Evolutionary conservation across 805 yeast genomes (phyloP).

Genomic region (Kuraishia molischiana): DNA sequence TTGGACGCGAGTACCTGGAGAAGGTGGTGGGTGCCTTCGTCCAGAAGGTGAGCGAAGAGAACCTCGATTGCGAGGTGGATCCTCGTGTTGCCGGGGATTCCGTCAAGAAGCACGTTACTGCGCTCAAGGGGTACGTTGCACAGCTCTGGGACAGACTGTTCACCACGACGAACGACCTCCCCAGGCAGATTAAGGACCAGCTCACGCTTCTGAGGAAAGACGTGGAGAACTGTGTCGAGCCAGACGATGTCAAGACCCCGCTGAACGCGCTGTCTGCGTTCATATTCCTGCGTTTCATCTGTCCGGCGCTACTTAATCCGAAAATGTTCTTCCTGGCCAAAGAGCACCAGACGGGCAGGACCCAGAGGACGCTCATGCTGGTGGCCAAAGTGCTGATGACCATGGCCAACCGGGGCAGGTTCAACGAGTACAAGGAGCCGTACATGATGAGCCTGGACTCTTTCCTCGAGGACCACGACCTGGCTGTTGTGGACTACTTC

Average conservation of each 20-base stretch:
- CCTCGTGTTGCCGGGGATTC: conserved; percentile 34
- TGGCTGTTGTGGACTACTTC: conserved; percentile 57
- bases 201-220: conserved; percentile 53
- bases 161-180: conserved; percentile 64
- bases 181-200: conserved; percentile 53
- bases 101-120: conserved; percentile 35
- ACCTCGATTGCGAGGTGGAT: conserved; percentile 69
- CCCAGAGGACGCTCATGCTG: conserved; percentile 72
- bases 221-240: conserved; percentile 53
- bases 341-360: conserved; percentile 58
- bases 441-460: conserved; percentile 62
- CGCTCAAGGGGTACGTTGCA: conserved; percentile 39
- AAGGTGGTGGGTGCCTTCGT: conserved; percentile 66
- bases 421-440: conserved; percentile 77
- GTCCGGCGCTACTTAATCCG: conserved; percentile 90
- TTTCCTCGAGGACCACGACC: conserved; percentile 49
- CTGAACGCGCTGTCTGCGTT: conserved; percentile 77
- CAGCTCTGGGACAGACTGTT: conserved; percentile 61
- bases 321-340: conserved; percentile 67
- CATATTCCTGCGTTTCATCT: conserved; percentile 72
- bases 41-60: conserved; percentile 34
- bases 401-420: conserved; percentile 64
- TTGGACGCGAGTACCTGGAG: conserved; percentile 74
- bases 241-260: conserved; percentile 37
- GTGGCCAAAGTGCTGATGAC: conserved; percentile 74